Conservation (phyloP, 768 basidiomycete genomes). For the Suillus hirtellus region DNA sequence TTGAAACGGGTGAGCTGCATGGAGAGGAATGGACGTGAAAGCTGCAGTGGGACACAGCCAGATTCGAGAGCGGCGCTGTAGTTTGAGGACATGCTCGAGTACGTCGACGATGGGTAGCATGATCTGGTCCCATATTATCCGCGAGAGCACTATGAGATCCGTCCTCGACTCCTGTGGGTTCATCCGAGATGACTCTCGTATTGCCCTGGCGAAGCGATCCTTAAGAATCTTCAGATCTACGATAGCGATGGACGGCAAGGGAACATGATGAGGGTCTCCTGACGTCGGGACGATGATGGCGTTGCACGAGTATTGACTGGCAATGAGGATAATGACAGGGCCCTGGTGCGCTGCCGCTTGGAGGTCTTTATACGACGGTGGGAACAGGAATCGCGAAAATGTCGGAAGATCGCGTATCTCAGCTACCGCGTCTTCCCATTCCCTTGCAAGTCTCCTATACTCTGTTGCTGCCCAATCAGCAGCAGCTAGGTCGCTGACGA, state of each 20-base stretch:
- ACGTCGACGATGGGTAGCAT: too few relatives aligned
- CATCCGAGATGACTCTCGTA: too few relatives aligned
- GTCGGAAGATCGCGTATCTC: not conserved
- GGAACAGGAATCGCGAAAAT: not conserved
- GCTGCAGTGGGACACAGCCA: too few relatives aligned
- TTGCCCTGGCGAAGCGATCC: not conserved
- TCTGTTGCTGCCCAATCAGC: not conserved
- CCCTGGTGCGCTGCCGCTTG: not conserved
- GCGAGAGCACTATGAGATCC: not conserved
- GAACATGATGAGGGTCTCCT: not conserved
- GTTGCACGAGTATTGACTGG: not conserved
- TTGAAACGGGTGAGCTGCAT: conserved; percentile 31
- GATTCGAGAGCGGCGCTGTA: too few relatives aligned
- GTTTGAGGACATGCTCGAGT: too few relatives aligned
- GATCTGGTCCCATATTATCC: not conserved
- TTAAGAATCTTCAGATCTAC: not conserved
- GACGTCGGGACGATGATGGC: not conserved
- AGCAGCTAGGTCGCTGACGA: not conserved
- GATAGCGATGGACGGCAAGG: not conserved
- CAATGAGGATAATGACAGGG: not conserved
- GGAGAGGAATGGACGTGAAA: conserved; percentile 12
- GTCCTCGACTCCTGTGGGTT: too few relatives aligned
- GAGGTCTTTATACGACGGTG: not conserved
- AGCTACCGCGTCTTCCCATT: not conserved
- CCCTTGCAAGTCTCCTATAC: not conserved